Evolutionary conservation across 257 asterid genomes (phyloP).

Genomic region (Avicennia marina): DNA sequence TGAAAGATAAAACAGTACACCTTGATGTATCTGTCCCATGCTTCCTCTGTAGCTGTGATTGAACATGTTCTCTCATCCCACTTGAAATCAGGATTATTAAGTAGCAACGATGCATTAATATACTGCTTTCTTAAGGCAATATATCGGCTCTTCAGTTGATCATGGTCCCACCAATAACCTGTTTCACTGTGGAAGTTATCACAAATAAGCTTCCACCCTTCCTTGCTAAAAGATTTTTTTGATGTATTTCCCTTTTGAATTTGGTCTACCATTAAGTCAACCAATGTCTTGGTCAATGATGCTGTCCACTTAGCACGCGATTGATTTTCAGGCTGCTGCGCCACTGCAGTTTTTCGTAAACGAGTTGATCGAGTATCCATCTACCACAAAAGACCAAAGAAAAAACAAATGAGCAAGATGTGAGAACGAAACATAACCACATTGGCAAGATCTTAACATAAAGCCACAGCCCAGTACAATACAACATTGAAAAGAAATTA

Average conservation of each 20-base stretch:
- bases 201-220: constrained; percentile 71
- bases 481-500: constrained; percentile 12
- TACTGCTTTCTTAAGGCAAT: constrained; percentile 66
- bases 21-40: constrained; percentile 68
- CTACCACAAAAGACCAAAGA: constrained; percentile 26
- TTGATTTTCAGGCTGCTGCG: constrained; percentile 50
- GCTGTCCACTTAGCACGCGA: constrained; percentile 82
- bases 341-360: constrained; percentile 32
- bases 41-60: constrained; percentile 54
- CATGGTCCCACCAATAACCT: constrained; percentile 69
- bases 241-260: constrained; percentile 52
- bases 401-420: constrained; percentile 1
- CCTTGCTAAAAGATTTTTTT: constrained; percentile 60
- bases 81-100: constrained; percentile 48
- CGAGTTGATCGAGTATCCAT: constrained; percentile 70
- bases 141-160: constrained; percentile 68
- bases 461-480: background rate
- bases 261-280: constrained; percentile 66
- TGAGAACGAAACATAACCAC: background rate
- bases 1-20: constrained; percentile 22
- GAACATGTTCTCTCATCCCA: constrained; percentile 68
- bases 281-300: constrained; percentile 48
- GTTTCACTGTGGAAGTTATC: constrained; percentile 65
- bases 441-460: background rate
- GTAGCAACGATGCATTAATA: constrained; percentile 35